Evolutionary conservation across 192 early-diverging fungal genomes (phyloP).

Genomic region (Mortierella antarctica): DNA sequence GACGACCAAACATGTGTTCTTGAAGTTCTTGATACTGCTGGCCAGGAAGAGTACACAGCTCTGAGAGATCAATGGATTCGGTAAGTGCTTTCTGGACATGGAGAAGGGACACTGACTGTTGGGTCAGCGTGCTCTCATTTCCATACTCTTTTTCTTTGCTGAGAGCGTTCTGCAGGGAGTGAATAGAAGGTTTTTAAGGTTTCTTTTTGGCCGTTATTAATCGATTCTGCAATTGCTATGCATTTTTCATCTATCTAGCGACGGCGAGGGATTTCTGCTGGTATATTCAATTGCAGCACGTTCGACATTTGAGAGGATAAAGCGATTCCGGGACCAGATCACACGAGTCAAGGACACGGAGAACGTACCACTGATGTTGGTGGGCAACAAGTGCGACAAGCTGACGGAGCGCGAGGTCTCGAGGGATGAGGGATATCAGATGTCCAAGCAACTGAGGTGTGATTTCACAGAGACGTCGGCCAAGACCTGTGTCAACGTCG

Average conservation of each 20-base stretch:
- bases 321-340: slow-evolving; percentile 89
- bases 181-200: too few species aligned
- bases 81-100: slow-evolving; percentile 41
- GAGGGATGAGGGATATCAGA: slow-evolving; percentile 81
- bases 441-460: slow-evolving; percentile 79
- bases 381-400: slow-evolving; percentile 96
- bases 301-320: slow-evolving; percentile 89
- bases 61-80: slow-evolving; percentile 86
- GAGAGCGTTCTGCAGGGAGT: too few species aligned
- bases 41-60: slow-evolving; percentile 85
- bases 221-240: too few species aligned
- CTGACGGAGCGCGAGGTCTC: slow-evolving; percentile 86
- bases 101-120: too few species aligned
- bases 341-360: slow-evolving; percentile 92
- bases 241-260: slow-evolving; percentile 26
- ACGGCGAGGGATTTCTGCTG: slow-evolving; percentile 90
- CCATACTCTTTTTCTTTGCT: too few species aligned
- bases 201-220: neutral
- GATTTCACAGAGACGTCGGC: slow-evolving; percentile 93
- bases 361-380: slow-evolving; percentile 86
- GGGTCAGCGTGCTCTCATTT: too few species aligned
- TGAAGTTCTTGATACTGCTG: slow-evolving; percentile 97
- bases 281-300: slow-evolving; percentile 92
- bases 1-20: slow-evolving; percentile 97
- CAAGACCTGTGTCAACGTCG: slow-evolving; percentile 93